These are phyloP conservation scores for Colletotrichum liaoningense DNA, from an alignment of 2,329 filamentous ascomycete genomes.

Conservation along the genomic window DNA sequence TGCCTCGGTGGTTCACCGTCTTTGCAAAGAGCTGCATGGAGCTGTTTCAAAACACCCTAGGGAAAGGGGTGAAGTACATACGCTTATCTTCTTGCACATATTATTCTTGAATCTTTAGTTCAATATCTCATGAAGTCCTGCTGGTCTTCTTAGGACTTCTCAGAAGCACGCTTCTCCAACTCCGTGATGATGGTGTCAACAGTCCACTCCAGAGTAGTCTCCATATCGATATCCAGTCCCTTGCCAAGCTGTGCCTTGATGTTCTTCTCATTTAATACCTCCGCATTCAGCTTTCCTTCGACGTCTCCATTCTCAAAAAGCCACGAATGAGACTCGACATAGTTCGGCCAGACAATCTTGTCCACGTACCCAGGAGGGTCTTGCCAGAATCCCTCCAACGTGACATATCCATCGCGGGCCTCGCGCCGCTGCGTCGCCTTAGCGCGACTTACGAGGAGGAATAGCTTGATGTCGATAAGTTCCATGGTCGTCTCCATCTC, in stretches of 20 bases:
- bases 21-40: neutral
- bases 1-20: neutral
- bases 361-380: slow-evolving; percentile 97
- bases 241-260: slow-evolving; percentile 62
- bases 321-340: slow-evolving; percentile 83
- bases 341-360: slow-evolving; percentile 95
- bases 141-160: neutral
- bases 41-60: neutral
- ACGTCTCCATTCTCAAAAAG: slow-evolving; percentile 80
- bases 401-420: slow-evolving; percentile 81
- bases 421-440: slow-evolving; percentile 74
- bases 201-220: slow-evolving; percentile 74
- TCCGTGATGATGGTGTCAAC: slow-evolving; percentile 69
- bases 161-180: slow-evolving; percentile 45
- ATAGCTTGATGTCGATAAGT: slow-evolving; percentile 80
- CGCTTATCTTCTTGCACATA: neutral
- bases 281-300: slow-evolving; percentile 63
- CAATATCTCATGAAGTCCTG: neutral
- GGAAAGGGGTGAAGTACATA: neutral
- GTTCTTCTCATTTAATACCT: slow-evolving; percentile 54
- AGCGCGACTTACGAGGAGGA: slow-evolving; percentile 76
- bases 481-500: slow-evolving; percentile 65
- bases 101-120: neutral
- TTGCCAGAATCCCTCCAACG: slow-evolving; percentile 90
- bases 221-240: slow-evolving; percentile 67